Evolutionary conservation across 495 filamentous ascomycete genomes (phyloP).

Genomic region (Thozetella sp.): DNA sequence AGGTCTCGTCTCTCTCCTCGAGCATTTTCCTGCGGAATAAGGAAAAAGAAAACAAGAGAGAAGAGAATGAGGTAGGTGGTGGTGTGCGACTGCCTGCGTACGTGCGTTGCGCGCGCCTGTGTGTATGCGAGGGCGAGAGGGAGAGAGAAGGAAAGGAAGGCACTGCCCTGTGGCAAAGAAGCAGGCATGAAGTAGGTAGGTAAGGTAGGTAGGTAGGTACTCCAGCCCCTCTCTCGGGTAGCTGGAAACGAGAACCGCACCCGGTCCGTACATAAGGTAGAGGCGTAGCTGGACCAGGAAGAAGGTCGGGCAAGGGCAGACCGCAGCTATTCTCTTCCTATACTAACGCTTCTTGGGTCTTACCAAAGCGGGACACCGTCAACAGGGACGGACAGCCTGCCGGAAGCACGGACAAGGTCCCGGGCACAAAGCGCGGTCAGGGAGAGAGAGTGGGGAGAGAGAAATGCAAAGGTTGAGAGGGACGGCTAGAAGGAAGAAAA

Average conservation of each 20-base stretch:
- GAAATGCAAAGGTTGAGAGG: neutral
- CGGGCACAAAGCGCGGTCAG: neutral
- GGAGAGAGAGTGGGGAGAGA: conserved; percentile 3
- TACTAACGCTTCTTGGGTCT: neutral
- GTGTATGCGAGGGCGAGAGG: too few relatives aligned
- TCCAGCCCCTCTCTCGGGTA: neutral
- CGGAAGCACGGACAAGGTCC: neutral
- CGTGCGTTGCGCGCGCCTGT: too few relatives aligned
- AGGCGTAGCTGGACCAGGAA: neutral
- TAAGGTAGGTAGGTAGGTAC: too few relatives aligned
- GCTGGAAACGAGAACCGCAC: neutral
- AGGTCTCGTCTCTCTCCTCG: neutral
- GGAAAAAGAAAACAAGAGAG: neutral
- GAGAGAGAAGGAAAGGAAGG: neutral
- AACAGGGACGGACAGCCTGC: neutral
- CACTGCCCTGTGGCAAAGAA: too few relatives aligned
- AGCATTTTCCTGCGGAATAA: neutral
- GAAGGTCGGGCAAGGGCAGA: neutral
- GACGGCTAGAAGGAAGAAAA: neutral
- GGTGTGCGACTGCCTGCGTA: too few relatives aligned
- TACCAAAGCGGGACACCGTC: neutral
- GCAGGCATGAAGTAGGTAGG: too few relatives aligned
- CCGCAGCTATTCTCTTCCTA: conserved; percentile 1
- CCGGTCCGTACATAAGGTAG: neutral
- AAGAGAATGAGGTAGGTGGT: too few relatives aligned